Evolutionary conservation across 1,139 yeast genomes (phyloP), one percentile per base, ranked within the genome.

Genomic region (Taphrina wiesneri): DNA sequence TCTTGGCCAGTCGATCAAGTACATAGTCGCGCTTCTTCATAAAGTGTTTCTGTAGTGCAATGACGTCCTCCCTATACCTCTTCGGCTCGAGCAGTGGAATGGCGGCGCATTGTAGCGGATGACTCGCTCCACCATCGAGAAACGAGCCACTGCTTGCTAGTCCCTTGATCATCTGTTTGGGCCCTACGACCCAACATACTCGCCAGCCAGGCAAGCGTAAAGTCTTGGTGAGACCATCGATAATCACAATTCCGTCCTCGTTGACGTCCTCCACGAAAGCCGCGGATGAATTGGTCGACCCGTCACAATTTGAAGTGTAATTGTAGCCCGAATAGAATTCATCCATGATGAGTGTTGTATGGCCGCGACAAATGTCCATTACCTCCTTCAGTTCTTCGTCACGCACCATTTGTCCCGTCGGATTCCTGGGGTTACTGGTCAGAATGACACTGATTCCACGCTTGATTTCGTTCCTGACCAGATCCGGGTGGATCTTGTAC

Each of bases 171-270:
- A 85, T 85, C 65, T 83, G 84, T 73, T 84, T 86, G 17, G 89
- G 89, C 0, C 89, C 89, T 68, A 85, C 77, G 67, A 85, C 79
- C 89, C 89, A 85, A 72, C 88, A 85, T 19, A 83, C 83, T 76
- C 89, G 80, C 88, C 88, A 85, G 1, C 89, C 89, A 1, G 89
- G 88, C 64, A 85, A 78, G 70, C 89, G 79, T 76, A 85, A 85
- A 0, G 86, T 85, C 75, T 85, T 85, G 62, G 89, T 85, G 57
- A 85, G 78, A 1, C 89, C 89, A 74, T 85, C 86, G 67, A 85
- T 78, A 70, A 85, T 84, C 70, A 85, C 79, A 5, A 85, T 88
- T 0, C 88, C 87, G 71, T 85, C 89, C 64, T 75, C 76, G 72
- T 85, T 82, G 17, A 85, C 88, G 70, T 85, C 87, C 25, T 82